Evolutionary conservation across 805 yeast genomes (phyloP), one percentile per base, ranked within the genome.

Genomic region (Suhomyces emberorum): DNA sequence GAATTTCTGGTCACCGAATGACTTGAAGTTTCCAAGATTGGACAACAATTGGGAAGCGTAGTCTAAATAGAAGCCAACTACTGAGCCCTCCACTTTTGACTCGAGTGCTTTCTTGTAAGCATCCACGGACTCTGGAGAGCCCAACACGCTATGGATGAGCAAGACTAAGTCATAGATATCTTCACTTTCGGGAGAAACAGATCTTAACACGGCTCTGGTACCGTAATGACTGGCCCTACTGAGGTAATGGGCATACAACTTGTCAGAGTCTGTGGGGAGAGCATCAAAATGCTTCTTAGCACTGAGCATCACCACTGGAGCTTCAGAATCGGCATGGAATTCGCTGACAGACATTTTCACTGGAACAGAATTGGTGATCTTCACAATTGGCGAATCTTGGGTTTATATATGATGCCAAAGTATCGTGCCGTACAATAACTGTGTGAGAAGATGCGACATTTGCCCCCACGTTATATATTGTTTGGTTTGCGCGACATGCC

Each of bases 1-100:
- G 52, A 88, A 88, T 60, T 88, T 88, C 48, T 77, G 77, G 62
- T 88, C 96, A 47, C 96, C 96, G 57, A 88, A 88, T 1, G 93
- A 82, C 62, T 83, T 88, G 63, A 76, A 84, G 53, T 84, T 84
- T 47, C 93, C 93, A 57, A 81, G 67, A 59, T 84, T 84, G 25
- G 81, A 68, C 43, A 84, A 65, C 52, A 84, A 79, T 64, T 84
- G 91, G 27, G 88, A 82, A 20, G 81, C 83, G 57, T 77, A 87
- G 53, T 82, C 86, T 56, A 86, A 63, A 55, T 83, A 85, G 14
- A 57, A 54, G 28, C 61, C 54, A 12, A 67, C 65, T 7, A 57
- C 58, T 1, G 63, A 65, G 10, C 61, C 63, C 7, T 69, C 55
- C 18, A 43, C 20, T 34, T 43, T 52, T 8, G 49, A 47, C 11